Conservation (phyloP, 257 asterid species). For the Solanum okadae region DNA sequence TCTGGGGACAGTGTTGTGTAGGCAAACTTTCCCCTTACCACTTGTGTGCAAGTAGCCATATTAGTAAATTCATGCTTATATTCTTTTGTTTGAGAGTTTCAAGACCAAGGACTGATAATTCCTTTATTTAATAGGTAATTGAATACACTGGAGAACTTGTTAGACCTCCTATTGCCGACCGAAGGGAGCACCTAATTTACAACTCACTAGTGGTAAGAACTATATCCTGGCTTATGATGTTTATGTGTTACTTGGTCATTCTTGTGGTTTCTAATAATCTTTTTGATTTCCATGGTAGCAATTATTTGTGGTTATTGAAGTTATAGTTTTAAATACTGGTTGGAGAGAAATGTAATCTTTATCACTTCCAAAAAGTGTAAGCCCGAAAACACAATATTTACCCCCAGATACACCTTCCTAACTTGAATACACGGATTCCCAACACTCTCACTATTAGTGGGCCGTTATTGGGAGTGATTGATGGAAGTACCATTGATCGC, state of each 20-base stretch:
- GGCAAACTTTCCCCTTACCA: not conserved
- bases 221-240: conserved; percentile 6
- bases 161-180: conserved; percentile 88
- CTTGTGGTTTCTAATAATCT: not conserved
- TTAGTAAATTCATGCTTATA: not conserved
- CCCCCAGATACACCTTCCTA: not conserved
- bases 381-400: not conserved
- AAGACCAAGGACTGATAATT: conserved; percentile 2
- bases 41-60: not conserved
- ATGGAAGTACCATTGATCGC: not conserved
- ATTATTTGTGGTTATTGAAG: not conserved
- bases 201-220: conserved; percentile 86
- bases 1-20: not conserved
- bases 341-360: not conserved
- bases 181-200: conserved; percentile 83
- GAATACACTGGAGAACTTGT: conserved; percentile 94
- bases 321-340: not conserved
- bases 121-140: conserved; percentile 51
- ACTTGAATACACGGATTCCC: not conserved
- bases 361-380: not conserved
- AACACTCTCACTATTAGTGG: not conserved
- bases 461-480: not conserved
- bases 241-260: not conserved
- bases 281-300: not conserved
- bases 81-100: not conserved